A percentile compares a stretch with the other conserved stretches of the same genome.
Conservation (phyloP, 331 rosid species). For the Cydonia oblonga region DNA sequence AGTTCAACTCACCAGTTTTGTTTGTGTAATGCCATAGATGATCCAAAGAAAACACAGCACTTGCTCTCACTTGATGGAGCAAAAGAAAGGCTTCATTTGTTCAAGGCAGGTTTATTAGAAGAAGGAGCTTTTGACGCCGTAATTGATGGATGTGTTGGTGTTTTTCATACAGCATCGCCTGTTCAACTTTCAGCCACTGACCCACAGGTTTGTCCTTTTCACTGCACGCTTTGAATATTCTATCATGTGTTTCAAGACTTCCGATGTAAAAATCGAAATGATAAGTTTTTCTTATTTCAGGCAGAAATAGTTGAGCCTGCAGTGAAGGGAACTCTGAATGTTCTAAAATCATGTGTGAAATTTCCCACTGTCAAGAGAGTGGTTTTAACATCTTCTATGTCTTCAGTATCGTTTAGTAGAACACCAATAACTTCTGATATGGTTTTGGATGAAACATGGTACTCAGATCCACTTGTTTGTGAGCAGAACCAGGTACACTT, state of each 20-base stretch:
- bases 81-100: slow-evolving; percentile 2
- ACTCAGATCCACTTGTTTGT: slow-evolving; percentile 20
- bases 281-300: too few species aligned
- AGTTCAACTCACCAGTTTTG: too few species aligned
- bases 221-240: too few species aligned
- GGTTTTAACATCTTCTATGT: slow-evolving; percentile 29
- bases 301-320: not conserved
- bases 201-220: not conserved
- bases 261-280: too few species aligned
- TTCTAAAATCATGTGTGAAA: not conserved
- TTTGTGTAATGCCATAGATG: too few species aligned
- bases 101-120: slow-evolving; percentile 19
- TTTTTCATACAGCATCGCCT: slow-evolving; percentile 2
- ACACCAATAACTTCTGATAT: slow-evolving; percentile 30
- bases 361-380: slow-evolving; percentile 16
- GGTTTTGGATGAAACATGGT: slow-evolving; percentile 44
- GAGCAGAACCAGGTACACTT: slow-evolving; percentile 17
- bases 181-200: not conserved
- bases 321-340: not conserved
- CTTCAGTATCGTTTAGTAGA: slow-evolving; percentile 18
- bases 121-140: slow-evolving; percentile 32
- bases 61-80: not conserved
- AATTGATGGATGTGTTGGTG: slow-evolving; percentile 16
- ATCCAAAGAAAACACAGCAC: not conserved
- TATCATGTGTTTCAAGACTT: too few species aligned